Conservation (phyloP, 2,329 filamentous ascomycete species). For the Microdochium paspali region DNA sequence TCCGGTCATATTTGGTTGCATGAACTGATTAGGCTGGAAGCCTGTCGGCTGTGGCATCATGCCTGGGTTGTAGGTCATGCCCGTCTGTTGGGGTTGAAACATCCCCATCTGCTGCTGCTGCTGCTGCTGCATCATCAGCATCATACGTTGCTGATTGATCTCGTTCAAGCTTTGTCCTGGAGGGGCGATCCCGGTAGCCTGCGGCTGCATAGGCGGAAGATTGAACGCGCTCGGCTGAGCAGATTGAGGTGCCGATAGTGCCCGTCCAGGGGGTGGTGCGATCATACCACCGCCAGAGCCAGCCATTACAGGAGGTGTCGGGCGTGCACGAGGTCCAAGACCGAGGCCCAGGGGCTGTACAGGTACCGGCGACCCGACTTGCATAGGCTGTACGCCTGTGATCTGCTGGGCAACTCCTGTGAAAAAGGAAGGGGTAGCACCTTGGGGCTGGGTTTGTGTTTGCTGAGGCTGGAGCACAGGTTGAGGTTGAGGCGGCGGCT, state of each 20-base stretch:
- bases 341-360: conserved; percentile 33
- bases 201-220: conserved; percentile 68
- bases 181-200: conserved; percentile 73
- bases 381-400: conserved; percentile 27
- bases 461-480: conserved; percentile 21
- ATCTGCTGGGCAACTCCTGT: conserved; percentile 36
- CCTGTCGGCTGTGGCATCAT: conserved; percentile 26
- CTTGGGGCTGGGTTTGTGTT: conserved; percentile 33
- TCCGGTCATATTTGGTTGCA: conserved; percentile 29
- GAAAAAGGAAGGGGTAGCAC: conserved; percentile 52
- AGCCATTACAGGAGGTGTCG: conserved; percentile 55
- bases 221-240: conserved; percentile 65
- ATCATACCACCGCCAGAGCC: conserved; percentile 56
- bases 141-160: conserved; percentile 49
- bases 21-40: conserved; percentile 30
- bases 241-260: conserved; percentile 80
- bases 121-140: conserved; percentile 38
- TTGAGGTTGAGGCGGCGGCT: conserved; percentile 21
- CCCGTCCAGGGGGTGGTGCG: conserved; percentile 67
- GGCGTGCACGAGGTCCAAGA: conserved; percentile 52
- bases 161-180: conserved; percentile 71
- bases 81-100: conserved; percentile 28
- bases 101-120: conserved; percentile 31
- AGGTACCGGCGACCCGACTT: conserved; percentile 28
- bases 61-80: conserved; percentile 8